Conservation (phyloP, 2,329 filamentous ascomycete genomes). For the Neobulgaria alba region DNA sequence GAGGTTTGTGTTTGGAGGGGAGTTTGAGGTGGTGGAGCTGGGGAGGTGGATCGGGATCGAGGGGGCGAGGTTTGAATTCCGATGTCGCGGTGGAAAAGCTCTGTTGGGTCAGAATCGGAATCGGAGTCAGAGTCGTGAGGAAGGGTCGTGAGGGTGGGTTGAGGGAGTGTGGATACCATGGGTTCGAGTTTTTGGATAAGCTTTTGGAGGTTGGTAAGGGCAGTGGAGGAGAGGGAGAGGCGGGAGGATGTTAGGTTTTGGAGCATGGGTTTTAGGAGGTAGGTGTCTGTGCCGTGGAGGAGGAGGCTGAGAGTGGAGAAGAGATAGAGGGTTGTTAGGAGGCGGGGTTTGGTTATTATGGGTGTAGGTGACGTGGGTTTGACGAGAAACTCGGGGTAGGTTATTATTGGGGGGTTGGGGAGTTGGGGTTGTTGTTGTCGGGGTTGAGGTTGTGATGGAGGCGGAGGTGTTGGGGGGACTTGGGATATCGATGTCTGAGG, state of each 20-base stretch:
- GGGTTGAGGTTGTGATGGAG: conserved; percentile 1
- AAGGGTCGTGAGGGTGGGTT: conserved; percentile 19
- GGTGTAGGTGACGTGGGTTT: conserved; percentile 45
- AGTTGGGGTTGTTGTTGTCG: conserved; percentile 32
- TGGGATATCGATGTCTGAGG: too few relatives aligned
- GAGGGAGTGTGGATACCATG: conserved; percentile 54
- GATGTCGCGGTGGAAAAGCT: conserved; percentile 74
- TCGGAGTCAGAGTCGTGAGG: conserved; percentile 29
- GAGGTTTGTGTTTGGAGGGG: conserved; percentile 29
- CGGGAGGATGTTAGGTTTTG: conserved; percentile 41
- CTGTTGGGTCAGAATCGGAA: conserved; percentile 58
- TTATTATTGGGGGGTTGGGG: conserved; percentile 48
- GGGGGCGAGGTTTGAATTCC: conserved; percentile 65
- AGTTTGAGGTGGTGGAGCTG: not conserved
- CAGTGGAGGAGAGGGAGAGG: conserved; percentile 42
- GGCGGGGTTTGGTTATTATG: conserved; percentile 50
- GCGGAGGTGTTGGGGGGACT: not conserved
- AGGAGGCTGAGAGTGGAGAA: conserved; percentile 50
- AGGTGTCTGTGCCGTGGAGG: conserved; percentile 64
- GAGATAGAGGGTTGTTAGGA: conserved; percentile 51
- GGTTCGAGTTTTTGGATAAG: conserved; percentile 43
- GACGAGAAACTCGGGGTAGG: conserved; percentile 61
- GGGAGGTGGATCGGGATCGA: conserved; percentile 23
- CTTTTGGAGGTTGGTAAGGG: conserved; percentile 39
- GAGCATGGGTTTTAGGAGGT: conserved; percentile 55